phyloP scores from a whole-genome alignment of 2,329 filamentous ascomycete species.

The Ustilaginoidea virens region DNA sequence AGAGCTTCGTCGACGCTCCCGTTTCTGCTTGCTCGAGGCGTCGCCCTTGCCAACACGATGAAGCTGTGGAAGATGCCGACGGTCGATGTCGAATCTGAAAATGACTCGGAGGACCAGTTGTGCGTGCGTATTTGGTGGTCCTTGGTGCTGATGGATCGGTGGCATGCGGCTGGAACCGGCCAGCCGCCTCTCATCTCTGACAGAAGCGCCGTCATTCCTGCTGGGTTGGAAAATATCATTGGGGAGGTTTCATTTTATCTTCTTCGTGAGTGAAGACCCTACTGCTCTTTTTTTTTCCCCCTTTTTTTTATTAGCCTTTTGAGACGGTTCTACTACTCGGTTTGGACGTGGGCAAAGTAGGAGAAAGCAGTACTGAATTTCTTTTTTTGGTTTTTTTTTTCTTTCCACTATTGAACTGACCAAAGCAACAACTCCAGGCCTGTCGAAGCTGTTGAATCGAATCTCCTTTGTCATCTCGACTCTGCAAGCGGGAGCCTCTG shows the following conservation, averaged over 20 bases:
- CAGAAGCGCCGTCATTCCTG: slow-evolving; percentile 41
- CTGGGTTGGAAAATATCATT: slow-evolving; percentile 42
- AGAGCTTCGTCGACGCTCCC: slow-evolving; percentile 29
- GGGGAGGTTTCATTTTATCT: slow-evolving; percentile 50
- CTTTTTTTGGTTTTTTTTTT: too few relatives aligned
- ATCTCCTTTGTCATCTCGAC: slow-evolving; percentile 22
- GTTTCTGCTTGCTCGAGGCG: slow-evolving; percentile 46
- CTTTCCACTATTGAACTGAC: neutral
- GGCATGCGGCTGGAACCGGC: slow-evolving; percentile 54
- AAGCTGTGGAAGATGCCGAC: slow-evolving; percentile 32
- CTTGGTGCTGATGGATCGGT: slow-evolving; percentile 55
- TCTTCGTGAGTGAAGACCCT: slow-evolving; percentile 34
- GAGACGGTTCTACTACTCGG: too few relatives aligned
- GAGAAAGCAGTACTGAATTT: too few relatives aligned
- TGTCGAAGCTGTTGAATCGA: slow-evolving; percentile 38
- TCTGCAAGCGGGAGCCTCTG: slow-evolving; percentile 18
- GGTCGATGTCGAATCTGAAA: slow-evolving; percentile 33
- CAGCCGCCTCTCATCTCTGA: slow-evolving; percentile 48
- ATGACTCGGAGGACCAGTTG: slow-evolving; percentile 46
- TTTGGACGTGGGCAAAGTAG: too few relatives aligned
- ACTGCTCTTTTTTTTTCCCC: too few relatives aligned
- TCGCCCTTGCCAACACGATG: slow-evolving; percentile 50
- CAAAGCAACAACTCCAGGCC: slow-evolving; percentile 19
- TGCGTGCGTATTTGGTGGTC: slow-evolving; percentile 56
- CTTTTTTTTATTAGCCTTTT: too few relatives aligned